Percentiles rank a stretch among this genome's conserved stretches.
These are phyloP conservation scores for Baorangia bicolor DNA, from an alignment of 768 basidiomycete species.

Conservation along the genomic window DNA sequence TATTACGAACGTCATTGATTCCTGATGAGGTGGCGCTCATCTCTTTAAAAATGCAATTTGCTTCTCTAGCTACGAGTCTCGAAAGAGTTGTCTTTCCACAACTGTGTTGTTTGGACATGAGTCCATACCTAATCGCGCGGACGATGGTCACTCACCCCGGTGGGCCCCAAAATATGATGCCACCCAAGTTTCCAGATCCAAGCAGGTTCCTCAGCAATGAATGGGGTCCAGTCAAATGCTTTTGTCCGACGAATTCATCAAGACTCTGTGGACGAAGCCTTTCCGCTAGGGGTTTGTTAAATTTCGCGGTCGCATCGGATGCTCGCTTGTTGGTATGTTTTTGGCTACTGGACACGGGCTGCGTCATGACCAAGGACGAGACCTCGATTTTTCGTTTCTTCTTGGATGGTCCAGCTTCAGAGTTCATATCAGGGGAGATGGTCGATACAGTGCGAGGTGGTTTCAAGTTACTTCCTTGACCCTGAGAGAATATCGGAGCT, in stretches of 20 bases:
- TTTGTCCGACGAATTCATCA: conserved; percentile 72
- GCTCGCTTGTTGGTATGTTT: conserved; percentile 27
- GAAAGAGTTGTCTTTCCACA: conserved; percentile 80
- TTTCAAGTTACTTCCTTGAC: conserved; percentile 7
- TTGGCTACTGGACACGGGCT: conserved; percentile 1
- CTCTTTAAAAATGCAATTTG: conserved; percentile 68
- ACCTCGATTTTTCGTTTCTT: conserved; percentile 32
- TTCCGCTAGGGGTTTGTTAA: conserved; percentile 65
- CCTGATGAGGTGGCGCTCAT: conserved; percentile 71
- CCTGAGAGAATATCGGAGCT: conserved; percentile 43
- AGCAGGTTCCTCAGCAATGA: conserved; percentile 56
- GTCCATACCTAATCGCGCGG: background rate
- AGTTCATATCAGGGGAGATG: conserved; percentile 5
- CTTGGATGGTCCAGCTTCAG: conserved; percentile 19
- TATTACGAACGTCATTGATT: conserved; percentile 66
- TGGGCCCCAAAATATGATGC: conserved; percentile 73
- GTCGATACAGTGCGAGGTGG: conserved; percentile 11
- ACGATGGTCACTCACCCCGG: conserved; percentile 48
- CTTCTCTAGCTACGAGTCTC: conserved; percentile 59
- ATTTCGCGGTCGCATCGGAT: conserved; percentile 19
- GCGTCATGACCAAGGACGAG: conserved; percentile 5
- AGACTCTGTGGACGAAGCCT: conserved; percentile 62
- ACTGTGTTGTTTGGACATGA: conserved; percentile 29
- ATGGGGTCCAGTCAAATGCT: conserved; percentile 55
- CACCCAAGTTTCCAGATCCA: conserved; percentile 51